Evolutionary conservation across 345 rosid genomes (phyloP).

Genomic region (Arabidopsis suecica): DNA sequence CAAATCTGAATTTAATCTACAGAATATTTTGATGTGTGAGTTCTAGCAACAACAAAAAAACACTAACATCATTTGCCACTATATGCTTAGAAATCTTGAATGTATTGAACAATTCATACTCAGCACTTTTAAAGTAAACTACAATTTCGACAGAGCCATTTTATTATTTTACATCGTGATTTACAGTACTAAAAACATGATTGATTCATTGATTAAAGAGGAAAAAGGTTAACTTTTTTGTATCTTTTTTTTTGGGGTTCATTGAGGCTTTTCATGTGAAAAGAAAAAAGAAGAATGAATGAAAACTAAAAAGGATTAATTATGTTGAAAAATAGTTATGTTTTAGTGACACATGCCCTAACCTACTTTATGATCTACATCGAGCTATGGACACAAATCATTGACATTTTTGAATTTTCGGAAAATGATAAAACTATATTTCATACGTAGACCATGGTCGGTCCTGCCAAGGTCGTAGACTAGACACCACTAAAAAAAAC

Average conservation of each 20-base stretch:
- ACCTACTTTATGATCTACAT: conserved; percentile 46
- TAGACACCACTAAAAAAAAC: conserved; percentile 43
- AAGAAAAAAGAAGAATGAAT: background rate
- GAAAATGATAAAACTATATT: conserved; percentile 21
- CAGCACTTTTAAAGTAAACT: background rate
- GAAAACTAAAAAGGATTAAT: conserved; percentile 11
- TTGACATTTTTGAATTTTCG: conserved; percentile 35
- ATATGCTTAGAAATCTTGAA: background rate
- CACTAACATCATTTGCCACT: background rate
- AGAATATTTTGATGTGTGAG: conserved; percentile 30
- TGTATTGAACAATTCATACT: background rate
- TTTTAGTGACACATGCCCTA: conserved; percentile 47
- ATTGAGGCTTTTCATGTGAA: conserved; percentile 31
- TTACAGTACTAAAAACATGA: conserved; percentile 14
- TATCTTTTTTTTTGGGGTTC: background rate
- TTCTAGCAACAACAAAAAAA: background rate
- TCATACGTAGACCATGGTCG: conserved; percentile 46
- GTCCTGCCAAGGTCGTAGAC: conserved; percentile 45
- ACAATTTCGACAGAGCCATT: background rate
- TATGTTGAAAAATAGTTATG: background rate
- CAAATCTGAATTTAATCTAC: conserved; percentile 33
- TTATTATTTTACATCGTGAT: no score
- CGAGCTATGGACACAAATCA: conserved; percentile 47
- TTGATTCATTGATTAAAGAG: conserved; percentile 38
- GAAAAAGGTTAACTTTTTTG: conserved; percentile 24